Evolutionary conservation across 2,329 filamentous ascomycete species (phyloP).

Genomic region (Colletotrichum sp.): DNA sequence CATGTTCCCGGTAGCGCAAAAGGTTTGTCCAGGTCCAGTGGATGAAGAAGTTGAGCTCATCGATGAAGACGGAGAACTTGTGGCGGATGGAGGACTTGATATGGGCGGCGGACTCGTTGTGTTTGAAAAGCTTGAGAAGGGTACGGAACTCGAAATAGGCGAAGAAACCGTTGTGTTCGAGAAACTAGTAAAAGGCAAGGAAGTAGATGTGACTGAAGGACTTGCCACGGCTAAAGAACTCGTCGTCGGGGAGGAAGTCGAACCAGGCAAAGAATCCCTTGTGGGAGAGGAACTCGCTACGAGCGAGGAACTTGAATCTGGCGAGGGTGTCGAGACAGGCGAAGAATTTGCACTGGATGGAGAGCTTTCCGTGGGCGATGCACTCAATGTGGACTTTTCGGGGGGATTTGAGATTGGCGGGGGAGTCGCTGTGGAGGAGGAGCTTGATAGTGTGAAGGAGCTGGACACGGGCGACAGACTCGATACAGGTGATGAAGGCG

Average conservation of each 20-base stretch:
- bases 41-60: neutral
- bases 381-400: neutral
- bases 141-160: neutral
- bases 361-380: neutral
- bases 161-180: neutral
- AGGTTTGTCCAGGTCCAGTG: neutral
- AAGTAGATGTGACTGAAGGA: neutral
- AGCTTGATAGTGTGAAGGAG: neutral
- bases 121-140: neutral
- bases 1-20: neutral
- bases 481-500: neutral
- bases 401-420: neutral
- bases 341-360: accelerated
- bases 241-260: neutral
- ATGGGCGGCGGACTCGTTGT: neutral
- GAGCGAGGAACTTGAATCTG: neutral
- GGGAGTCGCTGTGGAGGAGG: neutral
- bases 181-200: neutral
- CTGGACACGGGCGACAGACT: neutral
- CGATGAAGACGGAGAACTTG: neutral
- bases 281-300: neutral
- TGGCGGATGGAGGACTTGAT: neutral
- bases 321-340: neutral
- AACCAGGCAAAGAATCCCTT: neutral
- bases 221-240: neutral